Evolutionary conservation across 1,139 yeast species (phyloP).

Genomic region (Scheffersomyces quercinus): DNA sequence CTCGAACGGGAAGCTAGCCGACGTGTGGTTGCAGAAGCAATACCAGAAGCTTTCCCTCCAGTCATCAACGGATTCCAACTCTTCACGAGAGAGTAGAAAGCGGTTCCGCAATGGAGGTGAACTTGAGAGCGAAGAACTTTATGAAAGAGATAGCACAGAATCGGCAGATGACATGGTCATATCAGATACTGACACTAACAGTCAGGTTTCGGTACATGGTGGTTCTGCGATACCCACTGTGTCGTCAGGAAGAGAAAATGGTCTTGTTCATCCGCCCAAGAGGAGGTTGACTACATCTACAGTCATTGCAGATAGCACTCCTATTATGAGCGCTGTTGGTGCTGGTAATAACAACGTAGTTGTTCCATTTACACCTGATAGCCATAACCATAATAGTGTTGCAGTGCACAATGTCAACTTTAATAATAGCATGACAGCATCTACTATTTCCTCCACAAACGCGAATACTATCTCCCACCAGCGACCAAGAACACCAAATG

Average conservation of each 20-base stretch:
- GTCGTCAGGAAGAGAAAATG: slow-evolving; percentile 17
- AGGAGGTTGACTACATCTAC: slow-evolving; percentile 30
- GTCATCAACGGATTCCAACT: slow-evolving; percentile 9
- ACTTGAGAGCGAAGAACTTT: slow-evolving; percentile 4
- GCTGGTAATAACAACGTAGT: too few species aligned
- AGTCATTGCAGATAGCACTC: too few species aligned
- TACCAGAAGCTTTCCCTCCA: slow-evolving; percentile 28
- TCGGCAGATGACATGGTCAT: slow-evolving; percentile 39
- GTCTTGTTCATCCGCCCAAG: slow-evolving; percentile 40
- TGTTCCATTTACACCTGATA: background rate
- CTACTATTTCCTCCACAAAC: slow-evolving; percentile 4
- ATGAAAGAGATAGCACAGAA: slow-evolving; percentile 19
- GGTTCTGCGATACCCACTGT: slow-evolving; percentile 7
- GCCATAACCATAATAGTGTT: background rate
- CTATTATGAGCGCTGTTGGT: too few species aligned
- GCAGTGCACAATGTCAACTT: background rate
- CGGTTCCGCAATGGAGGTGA: slow-evolving; percentile 15
- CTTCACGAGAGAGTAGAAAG: slow-evolving; percentile 8
- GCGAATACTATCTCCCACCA: slow-evolving; percentile 5
- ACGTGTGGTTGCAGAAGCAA: slow-evolving; percentile 34
- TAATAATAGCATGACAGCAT: slow-evolving; percentile 3
- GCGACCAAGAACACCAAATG: slow-evolving; percentile 33
- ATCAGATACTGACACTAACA: slow-evolving; percentile 36
- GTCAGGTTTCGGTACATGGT: slow-evolving; percentile 22
- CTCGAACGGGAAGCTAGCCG: slow-evolving; percentile 36